These are phyloP conservation scores for Cryphonectria radicalis DNA, from an alignment of 2,329 filamentous ascomycete genomes.

Conservation along the genomic window DNA sequence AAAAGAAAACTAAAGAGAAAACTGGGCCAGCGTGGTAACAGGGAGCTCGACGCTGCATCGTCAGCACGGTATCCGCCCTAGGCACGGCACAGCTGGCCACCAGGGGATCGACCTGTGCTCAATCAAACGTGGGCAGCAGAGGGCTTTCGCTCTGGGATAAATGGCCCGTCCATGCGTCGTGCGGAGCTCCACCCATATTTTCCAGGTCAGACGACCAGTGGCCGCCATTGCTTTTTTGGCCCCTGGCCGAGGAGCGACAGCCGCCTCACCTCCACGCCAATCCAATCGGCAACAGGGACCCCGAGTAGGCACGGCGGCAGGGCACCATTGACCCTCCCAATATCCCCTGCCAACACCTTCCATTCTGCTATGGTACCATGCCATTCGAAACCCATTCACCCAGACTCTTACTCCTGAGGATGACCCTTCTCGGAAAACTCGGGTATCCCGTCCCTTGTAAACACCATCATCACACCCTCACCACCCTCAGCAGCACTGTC, in stretches of 20 bases:
- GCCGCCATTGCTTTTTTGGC: constrained; percentile 4
- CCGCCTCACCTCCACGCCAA: constrained; percentile 20
- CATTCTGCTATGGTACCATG: background rate
- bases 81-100: background rate
- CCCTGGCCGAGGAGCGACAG: constrained; percentile 1
- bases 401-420: background rate
- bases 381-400: background rate
- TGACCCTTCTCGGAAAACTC: background rate
- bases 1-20: too few relatives aligned
- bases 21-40: background rate
- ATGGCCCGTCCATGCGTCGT: constrained; percentile 10
- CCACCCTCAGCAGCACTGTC: background rate
- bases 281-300: constrained; percentile 12
- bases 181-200: background rate
- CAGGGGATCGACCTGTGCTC: background rate
- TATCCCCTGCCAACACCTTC: background rate
- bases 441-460: background rate
- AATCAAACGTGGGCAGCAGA: background rate
- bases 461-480: background rate
- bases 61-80: constrained; percentile 3
- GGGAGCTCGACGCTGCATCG: background rate
- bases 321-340: background rate
- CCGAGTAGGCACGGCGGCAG: background rate
- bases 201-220: background rate
- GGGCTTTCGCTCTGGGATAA: background rate